These are phyloP conservation scores for Podila epigama DNA, from an alignment of 192 early-diverging fungal species.

Conservation along the genomic window DNA sequence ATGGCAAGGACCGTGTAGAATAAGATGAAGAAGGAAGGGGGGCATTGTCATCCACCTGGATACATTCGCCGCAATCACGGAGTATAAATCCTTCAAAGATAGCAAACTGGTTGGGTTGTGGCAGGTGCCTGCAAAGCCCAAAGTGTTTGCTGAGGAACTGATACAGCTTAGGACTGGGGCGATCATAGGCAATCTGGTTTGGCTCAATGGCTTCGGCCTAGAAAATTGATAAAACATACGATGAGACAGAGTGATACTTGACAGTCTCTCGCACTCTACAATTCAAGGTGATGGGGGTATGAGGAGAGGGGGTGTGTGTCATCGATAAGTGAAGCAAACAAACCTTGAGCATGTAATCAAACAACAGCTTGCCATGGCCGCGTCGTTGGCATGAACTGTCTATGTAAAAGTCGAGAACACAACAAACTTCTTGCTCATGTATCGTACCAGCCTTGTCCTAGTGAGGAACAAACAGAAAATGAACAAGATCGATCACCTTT, in stretches of 20 bases:
- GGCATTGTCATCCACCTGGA: constrained; percentile 27
- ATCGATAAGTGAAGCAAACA: not conserved
- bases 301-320: not conserved
- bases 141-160: constrained; percentile 49
- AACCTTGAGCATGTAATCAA: constrained; percentile 51
- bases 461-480: not conserved
- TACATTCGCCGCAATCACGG: constrained; percentile 16
- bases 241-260: not conserved
- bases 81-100: constrained; percentile 48
- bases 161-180: constrained; percentile 46
- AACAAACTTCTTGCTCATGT: constrained; percentile 48
- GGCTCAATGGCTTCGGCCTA: constrained; percentile 45
- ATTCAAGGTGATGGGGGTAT: not conserved
- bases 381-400: constrained; percentile 41
- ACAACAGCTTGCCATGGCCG: constrained; percentile 46
- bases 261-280: not conserved
- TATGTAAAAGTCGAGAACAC: constrained; percentile 52
- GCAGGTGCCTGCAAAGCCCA: constrained; percentile 29
- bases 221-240: not conserved
- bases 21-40: not conserved
- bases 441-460: constrained; percentile 44
- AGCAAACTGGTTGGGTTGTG: constrained; percentile 50
- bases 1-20: not conserved
- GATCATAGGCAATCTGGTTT: constrained; percentile 48
- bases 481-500: not conserved